Evolutionary conservation across 768 basidiomycete genomes (phyloP), one percentile per base, ranked within the genome.

Genomic region (Naganishia onofrii): DNA sequence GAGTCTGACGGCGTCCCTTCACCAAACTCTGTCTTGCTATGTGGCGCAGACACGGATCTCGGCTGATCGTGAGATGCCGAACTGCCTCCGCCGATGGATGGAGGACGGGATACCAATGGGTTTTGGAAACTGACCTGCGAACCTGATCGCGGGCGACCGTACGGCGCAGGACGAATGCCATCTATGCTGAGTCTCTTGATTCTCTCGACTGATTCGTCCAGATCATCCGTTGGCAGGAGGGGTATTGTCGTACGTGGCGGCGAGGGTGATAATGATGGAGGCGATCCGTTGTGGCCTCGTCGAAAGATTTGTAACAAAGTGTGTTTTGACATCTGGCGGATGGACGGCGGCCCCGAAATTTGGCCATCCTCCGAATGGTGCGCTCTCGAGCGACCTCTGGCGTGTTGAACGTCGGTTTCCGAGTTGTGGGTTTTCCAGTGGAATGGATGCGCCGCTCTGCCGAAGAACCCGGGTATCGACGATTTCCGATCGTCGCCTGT

Each of bases 381-480:
- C 36, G 36, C 42, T 31, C 60, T n/a, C 60, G 73, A 42, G 60
- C 63, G 38, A 64, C 73, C 46, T 75, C 76, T 65, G 73, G 71
- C 26, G 32, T 54, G 66, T 19, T 60, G 66, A 26, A 46, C 15
- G 26, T 65, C 63, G 1, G 46, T 69, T 72, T 29, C 78, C 15
- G 69, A 70, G 19, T 57, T 42, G 53, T 52, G 53, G 29, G 48
- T 66, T 54, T 53, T 66, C 48, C 65, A 5, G 9, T 63, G 60
- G 5, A 63, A 52, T 0, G 80, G 82, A 72, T 82, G 82, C 8
- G 80, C 75, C 4, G 82, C 82, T 67, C 80, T 81, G 63, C 83
- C 83, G 55, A 83, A 73, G 65, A 84, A 82, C 48, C 82, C 82
- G 0, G 83, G 83, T 0, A 83, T 74, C n/a, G 80, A 80, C 0